These are phyloP conservation scores for Stevia rebaudiana DNA, from an alignment of 140 eudicot genomes.

Conservation along the genomic window DNA sequence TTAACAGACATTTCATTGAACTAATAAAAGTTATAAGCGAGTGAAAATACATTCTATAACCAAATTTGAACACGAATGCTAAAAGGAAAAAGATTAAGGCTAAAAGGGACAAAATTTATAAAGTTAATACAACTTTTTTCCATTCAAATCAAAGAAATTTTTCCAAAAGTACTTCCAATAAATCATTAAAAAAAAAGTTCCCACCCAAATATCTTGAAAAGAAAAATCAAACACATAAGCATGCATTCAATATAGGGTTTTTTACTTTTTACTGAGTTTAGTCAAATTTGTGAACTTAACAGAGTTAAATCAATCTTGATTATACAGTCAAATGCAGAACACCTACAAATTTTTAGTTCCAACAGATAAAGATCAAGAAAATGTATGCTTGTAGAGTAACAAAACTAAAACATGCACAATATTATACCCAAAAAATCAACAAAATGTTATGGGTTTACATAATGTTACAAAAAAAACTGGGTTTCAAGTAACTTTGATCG, in stretches of 20 bases:
- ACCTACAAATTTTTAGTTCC: slow-evolving; percentile 1
- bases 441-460: too few species aligned
- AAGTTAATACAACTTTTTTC: too few species aligned
- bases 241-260: slow-evolving; percentile 7
- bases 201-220: slow-evolving; percentile 2
- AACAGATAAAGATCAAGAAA: not conserved
- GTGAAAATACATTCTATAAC: too few species aligned
- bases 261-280: not conserved
- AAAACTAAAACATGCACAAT: slow-evolving; percentile 8
- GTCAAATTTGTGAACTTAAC: not conserved
- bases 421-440: not conserved
- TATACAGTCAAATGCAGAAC: not conserved
- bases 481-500: not conserved
- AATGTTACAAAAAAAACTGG: too few species aligned
- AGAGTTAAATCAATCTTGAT: not conserved
- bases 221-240: not conserved
- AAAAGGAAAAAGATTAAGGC: too few species aligned
- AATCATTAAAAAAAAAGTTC: not conserved
- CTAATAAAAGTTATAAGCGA: too few species aligned
- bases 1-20: too few species aligned
- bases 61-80: too few species aligned
- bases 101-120: too few species aligned
- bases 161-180: too few species aligned
- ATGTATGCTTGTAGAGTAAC: not conserved
- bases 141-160: too few species aligned